A percentile compares a stretch with the other conserved stretches of the same genome.
Evolutionary conservation across 306 rosid genomes (phyloP).

Genomic region (Castanea crenata): DNA sequence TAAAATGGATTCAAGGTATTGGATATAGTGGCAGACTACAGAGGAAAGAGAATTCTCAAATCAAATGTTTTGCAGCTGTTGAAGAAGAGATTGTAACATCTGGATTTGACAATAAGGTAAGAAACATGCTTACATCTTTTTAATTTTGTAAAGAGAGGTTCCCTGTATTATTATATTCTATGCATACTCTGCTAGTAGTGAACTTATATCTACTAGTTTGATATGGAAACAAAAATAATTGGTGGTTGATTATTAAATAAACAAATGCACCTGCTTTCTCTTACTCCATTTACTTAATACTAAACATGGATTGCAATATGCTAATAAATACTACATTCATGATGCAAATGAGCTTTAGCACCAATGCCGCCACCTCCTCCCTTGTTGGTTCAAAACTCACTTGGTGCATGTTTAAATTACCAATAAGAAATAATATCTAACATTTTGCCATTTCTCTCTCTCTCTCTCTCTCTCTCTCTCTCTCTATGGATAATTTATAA

Average conservation of each 20-base stretch:
- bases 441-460: too few species aligned
- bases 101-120: conserved; percentile 88
- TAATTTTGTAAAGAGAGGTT: not conserved
- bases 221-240: not conserved
- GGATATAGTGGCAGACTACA: conserved; percentile 83
- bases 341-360: not conserved
- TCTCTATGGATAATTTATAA: too few species aligned
- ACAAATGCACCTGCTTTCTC: not conserved
- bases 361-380: not conserved
- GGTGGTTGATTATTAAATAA: not conserved
- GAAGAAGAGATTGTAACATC: conserved; percentile 79
- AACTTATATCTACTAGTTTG: not conserved
- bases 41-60: conserved; percentile 82
- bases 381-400: not conserved
- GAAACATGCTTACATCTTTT: conserved; percentile 14
- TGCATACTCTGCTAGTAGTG: not conserved
- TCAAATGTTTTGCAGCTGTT: conserved; percentile 74
- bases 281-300: not conserved
- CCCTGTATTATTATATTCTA: not conserved
- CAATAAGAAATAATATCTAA: not conserved
- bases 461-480: too few species aligned
- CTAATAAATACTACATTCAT: not conserved
- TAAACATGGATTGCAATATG: not conserved
- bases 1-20: conserved; percentile 86
- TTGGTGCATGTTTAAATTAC: not conserved